A percentile compares a stretch with the other conserved stretches of the same genome.
Evolutionary conservation across 2,329 filamentous ascomycete genomes (phyloP).

Genomic region (Colletotrichum coccodes): DNA sequence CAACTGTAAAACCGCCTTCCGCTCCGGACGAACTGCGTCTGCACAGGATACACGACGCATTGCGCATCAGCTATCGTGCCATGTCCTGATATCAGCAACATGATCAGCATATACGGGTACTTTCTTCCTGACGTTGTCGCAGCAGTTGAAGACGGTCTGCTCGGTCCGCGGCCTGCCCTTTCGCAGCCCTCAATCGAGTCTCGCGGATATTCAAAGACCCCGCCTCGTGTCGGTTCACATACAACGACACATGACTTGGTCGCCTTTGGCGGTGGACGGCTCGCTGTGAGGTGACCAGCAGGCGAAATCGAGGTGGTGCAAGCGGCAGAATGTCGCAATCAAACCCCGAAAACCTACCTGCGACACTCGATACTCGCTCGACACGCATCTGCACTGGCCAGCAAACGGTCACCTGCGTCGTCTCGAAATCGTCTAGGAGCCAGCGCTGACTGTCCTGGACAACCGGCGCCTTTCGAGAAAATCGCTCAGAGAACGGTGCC

Average conservation of each 20-base stretch:
- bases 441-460: neutral
- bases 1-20: neutral
- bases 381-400: slow-evolving; percentile 15
- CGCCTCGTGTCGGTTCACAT: neutral
- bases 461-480: neutral
- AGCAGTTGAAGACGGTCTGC: neutral
- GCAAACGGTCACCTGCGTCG: slow-evolving; percentile 5
- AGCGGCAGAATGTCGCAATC: slow-evolving; percentile 2
- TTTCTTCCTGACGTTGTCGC: neutral
- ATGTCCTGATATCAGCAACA: neutral
- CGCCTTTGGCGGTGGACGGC: neutral
- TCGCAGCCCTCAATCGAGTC: neutral
- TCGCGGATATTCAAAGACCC: neutral
- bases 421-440: slow-evolving; percentile 3
- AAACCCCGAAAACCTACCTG: neutral
- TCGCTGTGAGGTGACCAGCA: neutral
- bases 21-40: slow-evolving; percentile 19
- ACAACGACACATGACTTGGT: slow-evolving; percentile 4
- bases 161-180: neutral
- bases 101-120: neutral
- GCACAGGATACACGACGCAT: neutral
- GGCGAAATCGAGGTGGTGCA: neutral
- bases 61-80: neutral
- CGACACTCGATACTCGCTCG: neutral
- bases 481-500: neutral